These are phyloP conservation scores for Samsoniella hepiali DNA, from an alignment of 2,329 filamentous ascomycete species.

Conservation along the genomic window DNA sequence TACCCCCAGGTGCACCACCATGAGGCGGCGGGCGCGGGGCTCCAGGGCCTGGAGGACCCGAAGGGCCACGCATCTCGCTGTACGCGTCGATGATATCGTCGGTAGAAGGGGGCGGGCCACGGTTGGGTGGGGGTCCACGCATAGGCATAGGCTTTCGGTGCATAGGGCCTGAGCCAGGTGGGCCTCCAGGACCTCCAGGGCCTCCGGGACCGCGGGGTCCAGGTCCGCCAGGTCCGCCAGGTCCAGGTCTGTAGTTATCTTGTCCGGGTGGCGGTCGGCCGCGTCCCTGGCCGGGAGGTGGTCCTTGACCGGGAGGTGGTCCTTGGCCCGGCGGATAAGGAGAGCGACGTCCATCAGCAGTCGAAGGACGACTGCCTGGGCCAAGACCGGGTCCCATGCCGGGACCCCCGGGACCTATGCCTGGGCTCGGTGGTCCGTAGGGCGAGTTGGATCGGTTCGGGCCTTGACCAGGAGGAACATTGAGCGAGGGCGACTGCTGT, in stretches of 20 bases:
- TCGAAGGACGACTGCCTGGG: constrained; percentile 31
- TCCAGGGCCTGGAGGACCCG: constrained; percentile 21
- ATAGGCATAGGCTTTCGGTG: constrained; percentile 19
- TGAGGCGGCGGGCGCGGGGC: constrained; percentile 63
- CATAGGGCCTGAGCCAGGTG: background rate
- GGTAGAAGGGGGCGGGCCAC: constrained; percentile 15
- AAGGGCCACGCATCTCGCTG: constrained; percentile 23
- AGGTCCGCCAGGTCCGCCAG: constrained; percentile 26
- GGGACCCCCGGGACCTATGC: constrained; percentile 28
- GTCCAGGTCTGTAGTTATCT: constrained; percentile 24
- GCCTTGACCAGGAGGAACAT: constrained; percentile 34
- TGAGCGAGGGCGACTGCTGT: constrained; percentile 40
- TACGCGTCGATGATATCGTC: constrained; percentile 21
- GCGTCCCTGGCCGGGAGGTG: background rate
- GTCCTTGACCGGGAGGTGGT: background rate
- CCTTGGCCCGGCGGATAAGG: constrained; percentile 25
- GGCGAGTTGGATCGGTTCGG: constrained; percentile 40
- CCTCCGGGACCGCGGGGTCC: constrained; percentile 23
- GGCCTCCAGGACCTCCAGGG: constrained; percentile 12
- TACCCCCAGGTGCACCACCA: constrained; percentile 41
- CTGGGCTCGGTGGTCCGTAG: constrained; percentile 31
- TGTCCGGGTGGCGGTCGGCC: constrained; percentile 17
- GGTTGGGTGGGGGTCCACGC: constrained; percentile 15
- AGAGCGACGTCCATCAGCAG: constrained; percentile 32
- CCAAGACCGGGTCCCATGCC: constrained; percentile 22